phyloP scores from a whole-genome alignment of 306 rosid genomes.

The Medicago arabica region DNA sequence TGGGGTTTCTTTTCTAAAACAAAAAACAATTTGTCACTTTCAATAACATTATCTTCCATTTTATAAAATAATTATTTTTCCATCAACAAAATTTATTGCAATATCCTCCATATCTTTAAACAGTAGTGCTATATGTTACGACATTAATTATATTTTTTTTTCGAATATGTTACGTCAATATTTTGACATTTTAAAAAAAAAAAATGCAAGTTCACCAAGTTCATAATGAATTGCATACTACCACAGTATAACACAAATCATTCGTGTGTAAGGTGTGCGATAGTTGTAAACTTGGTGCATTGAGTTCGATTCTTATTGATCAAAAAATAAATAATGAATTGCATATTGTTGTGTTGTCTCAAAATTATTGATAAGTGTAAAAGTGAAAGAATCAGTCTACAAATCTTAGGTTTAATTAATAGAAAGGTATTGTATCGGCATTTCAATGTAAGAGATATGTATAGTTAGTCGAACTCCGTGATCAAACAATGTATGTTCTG shows the following conservation, averaged over 20 bases:
- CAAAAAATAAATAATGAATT: no score
- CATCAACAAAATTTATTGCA: background rate
- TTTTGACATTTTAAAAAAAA: background rate
- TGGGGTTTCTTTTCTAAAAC: slow-evolving; percentile 9
- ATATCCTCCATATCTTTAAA: background rate
- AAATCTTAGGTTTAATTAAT: no score
- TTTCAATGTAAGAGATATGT: no score
- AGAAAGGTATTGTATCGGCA: no score
- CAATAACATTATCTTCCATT: slow-evolving; percentile 8
- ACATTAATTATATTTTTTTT: background rate
- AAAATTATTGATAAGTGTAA: no score
- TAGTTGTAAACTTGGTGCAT: no score
- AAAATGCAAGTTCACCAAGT: background rate
- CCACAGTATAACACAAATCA: background rate
- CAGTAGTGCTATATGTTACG: background rate
- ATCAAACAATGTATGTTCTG: no score
- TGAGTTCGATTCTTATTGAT: no score
- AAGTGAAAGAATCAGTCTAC: no score
- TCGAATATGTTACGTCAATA: background rate
- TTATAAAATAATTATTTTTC: background rate
- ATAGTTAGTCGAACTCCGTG: no score
- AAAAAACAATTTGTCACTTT: background rate
- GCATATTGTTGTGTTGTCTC: no score
- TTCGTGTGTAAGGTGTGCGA: no score
- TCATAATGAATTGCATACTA: background rate